Percentiles rank a stretch among this genome's conserved stretches.
phyloP scores from a whole-genome alignment of 805 yeast genomes.

The Myxozyma geophila region DNA sequence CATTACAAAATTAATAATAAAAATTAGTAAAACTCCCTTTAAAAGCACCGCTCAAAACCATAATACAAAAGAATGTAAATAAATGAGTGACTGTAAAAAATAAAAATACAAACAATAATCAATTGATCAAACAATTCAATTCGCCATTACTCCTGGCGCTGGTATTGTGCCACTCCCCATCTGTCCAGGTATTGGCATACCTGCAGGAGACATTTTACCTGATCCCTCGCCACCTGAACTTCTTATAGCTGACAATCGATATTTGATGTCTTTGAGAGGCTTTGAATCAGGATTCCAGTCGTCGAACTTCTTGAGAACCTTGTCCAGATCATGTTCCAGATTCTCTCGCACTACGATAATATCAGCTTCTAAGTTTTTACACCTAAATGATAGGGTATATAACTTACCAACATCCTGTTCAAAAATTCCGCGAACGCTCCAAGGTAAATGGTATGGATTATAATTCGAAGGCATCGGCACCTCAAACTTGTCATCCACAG shows the following conservation, averaged over 20 bases:
- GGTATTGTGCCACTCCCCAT: constrained; percentile 5
- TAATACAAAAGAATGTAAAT: neutral
- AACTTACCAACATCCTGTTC: constrained; percentile 54
- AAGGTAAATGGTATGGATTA: constrained; percentile 87
- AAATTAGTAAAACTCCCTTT: neutral
- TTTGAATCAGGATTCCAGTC: constrained; percentile 88
- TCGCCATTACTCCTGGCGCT: constrained; percentile 6
- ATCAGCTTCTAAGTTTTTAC: neutral
- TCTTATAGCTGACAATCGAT: constrained; percentile 54
- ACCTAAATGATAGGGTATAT: constrained; percentile 46
- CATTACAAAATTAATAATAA: neutral
- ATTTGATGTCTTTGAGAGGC: constrained; percentile 79
- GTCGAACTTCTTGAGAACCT: constrained; percentile 72
- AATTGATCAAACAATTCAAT: neutral
- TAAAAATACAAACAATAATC: neutral
- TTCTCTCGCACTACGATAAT: constrained; percentile 45
- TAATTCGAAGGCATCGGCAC: constrained; percentile 61
- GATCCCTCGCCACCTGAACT: constrained; percentile 4
- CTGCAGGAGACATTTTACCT: constrained; percentile 2
- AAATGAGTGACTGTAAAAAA: neutral
- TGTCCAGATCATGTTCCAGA: constrained; percentile 56
- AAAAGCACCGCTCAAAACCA: neutral
- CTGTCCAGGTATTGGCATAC: constrained; percentile 12
- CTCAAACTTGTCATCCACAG: constrained; percentile 50
- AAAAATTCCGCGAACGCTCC: constrained; percentile 86